These are phyloP conservation scores for Maudiozyma humilis DNA, from an alignment of 1,139 yeast species.

Conservation along the genomic window DNA sequence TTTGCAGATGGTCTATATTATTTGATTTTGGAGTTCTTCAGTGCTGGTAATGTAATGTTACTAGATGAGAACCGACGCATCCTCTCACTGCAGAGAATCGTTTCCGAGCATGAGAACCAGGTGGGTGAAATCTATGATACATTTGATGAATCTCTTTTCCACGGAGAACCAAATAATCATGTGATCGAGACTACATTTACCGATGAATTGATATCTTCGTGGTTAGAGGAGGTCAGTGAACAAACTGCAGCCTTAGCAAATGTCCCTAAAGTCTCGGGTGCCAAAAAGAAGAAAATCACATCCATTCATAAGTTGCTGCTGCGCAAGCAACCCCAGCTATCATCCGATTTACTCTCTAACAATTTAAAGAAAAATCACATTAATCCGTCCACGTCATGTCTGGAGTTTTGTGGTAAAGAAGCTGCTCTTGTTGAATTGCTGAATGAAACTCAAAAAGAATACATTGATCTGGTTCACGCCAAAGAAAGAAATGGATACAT, in stretches of 20 bases:
- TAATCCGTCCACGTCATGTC: slow-evolving; percentile 37
- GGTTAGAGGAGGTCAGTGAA: slow-evolving; percentile 42
- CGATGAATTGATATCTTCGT: slow-evolving; percentile 35
- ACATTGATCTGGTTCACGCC: slow-evolving; percentile 27
- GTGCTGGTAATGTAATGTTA: slow-evolving; percentile 84
- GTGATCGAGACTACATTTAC: slow-evolving; percentile 23
- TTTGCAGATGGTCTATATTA: slow-evolving; percentile 76
- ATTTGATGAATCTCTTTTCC: slow-evolving; percentile 47
- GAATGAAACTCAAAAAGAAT: slow-evolving; percentile 40
- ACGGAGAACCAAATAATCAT: not conserved
- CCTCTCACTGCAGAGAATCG: slow-evolving; percentile 67
- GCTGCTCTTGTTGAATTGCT: slow-evolving; percentile 39
- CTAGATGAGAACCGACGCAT: slow-evolving; percentile 64
- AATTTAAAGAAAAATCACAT: slow-evolving; percentile 42
- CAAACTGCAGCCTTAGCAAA: slow-evolving; percentile 20
- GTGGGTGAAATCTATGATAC: slow-evolving; percentile 63
- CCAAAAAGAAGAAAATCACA: slow-evolving; percentile 36
- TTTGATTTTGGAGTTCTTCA: slow-evolving; percentile 81
- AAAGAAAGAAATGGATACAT: slow-evolving; percentile 46
- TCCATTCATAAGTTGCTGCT: slow-evolving; percentile 64
- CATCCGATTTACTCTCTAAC: slow-evolving; percentile 68
- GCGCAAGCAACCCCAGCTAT: slow-evolving; percentile 60
- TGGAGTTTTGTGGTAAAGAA: slow-evolving; percentile 31
- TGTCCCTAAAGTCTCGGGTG: slow-evolving; percentile 20
- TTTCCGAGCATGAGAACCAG: slow-evolving; percentile 58